phyloP scores from a whole-genome alignment of 2,329 filamentous ascomycete species.

The Graphilbum sp. region DNA sequence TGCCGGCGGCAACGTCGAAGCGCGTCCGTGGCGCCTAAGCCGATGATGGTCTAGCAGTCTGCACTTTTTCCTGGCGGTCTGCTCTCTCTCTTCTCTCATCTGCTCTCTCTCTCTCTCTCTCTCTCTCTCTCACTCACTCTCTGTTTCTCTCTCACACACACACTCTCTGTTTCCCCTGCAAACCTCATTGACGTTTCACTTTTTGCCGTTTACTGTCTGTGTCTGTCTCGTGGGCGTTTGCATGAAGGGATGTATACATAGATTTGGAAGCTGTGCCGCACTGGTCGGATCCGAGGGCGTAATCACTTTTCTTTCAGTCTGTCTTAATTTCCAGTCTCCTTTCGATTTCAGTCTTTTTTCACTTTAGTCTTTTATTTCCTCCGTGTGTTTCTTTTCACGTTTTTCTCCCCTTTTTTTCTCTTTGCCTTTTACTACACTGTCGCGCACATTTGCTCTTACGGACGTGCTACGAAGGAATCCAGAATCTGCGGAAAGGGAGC shows the following conservation, averaged over 20 bases:
- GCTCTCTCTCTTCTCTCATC: neutral
- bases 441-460: neutral
- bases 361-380: conserved; percentile 1
- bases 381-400: conserved; percentile 1
- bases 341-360: neutral
- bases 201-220: too few relatives aligned
- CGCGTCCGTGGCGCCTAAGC: conserved; percentile 14
- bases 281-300: too few relatives aligned
- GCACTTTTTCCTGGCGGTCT: neutral
- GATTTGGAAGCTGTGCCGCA: too few relatives aligned
- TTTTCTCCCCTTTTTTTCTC: neutral
- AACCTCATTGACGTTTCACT: too few relatives aligned
- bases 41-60: neutral
- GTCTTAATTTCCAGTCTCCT: neutral
- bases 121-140: too few relatives aligned
- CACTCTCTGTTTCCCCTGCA: too few relatives aligned
- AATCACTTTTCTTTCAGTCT: neutral
- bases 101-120: neutral
- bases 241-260: too few relatives aligned
- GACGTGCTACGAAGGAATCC: conserved; percentile 25
- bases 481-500: too few relatives aligned
- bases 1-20: conserved; percentile 19
- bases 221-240: too few relatives aligned
- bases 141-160: too few relatives aligned
- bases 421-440: neutral